Base-by-base conservation (phyloP, 2,329 filamentous ascomycete genomes). In the Exophiala calicioides region DNA sequence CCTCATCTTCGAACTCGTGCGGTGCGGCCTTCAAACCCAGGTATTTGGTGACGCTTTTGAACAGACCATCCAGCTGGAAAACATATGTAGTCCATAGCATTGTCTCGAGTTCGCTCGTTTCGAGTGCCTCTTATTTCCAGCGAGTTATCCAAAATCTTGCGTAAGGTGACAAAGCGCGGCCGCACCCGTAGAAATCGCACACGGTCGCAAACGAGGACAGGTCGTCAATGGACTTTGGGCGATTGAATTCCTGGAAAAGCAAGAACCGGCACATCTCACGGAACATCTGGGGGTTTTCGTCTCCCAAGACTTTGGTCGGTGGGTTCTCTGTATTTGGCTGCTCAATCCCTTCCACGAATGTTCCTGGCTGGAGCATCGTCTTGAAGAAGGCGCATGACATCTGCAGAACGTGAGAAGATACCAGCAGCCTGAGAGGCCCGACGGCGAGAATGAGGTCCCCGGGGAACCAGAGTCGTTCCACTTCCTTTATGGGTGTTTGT, bases 161-260 rank as follows among this genome's bases (percentile, higher is more conserved):
- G 13, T 46, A 34, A 39, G 39, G 12, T n/a, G 43, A 38, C n/a
- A 46, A n/a, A 29, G 43, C 33, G 13, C n/a, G 3, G n/a, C 8
- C 15, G 21, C 43, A 46, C n/a, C 43, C 43, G 31, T 46, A 46
- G 16, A 46, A 39, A 39, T 46, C 30, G 24, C 43, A 46, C 24
- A 46, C 12, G 19, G 38, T 34, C 12, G 43, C 43, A 2, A 46
- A 30, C 3, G 21, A 13, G 15, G 15, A 16, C 6, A 15, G 39
- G 3, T 46, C 43, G n/a, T 38, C 34, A 8, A 39, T 39, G 12
- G 33, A 31, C 2, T 32, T 15, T 19, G 23, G 33, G 9, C 21
- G 34, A 3, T 38, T 9, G 24, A 39, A 13, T 27, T 33, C 33
- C 13, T 13, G 34, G 23, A 29, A 39, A 26, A 39, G 43, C 15